Percentiles rank a stretch among this genome's conserved stretches.
phyloP scores from a whole-genome alignment of 352 stramenopile species.

The Phytophthora hybrid region DNA sequence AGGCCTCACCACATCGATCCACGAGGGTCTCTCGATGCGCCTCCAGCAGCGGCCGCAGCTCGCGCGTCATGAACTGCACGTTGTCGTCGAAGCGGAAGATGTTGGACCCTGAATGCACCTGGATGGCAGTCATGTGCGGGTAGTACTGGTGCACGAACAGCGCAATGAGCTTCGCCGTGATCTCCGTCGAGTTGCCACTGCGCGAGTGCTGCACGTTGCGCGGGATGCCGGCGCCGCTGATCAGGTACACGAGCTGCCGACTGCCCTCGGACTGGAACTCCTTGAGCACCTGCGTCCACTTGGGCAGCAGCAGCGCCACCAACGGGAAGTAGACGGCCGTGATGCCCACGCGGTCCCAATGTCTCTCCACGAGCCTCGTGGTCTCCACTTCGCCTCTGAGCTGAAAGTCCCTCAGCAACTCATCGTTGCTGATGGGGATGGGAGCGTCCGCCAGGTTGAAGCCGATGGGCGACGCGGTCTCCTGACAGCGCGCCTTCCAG shows the following conservation, averaged over 20 bases:
- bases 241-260: constrained; percentile 96
- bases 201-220: constrained; percentile 93
- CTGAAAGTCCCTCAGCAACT: constrained; percentile 71
- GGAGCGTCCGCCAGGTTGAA: constrained; percentile 72
- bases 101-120: constrained; percentile 96
- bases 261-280: constrained; percentile 83
- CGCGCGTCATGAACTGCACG: constrained; percentile 96
- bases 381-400: constrained; percentile 67
- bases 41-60: constrained; percentile 95
- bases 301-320: constrained; percentile 93
- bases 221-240: constrained; percentile 96
- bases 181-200: constrained; percentile 96
- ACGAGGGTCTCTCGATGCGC: constrained; percentile 95
- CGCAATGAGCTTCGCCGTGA: constrained; percentile 92
- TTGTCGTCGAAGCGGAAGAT: constrained; percentile 97
- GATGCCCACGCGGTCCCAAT: constrained; percentile 78
- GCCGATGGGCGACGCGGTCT: constrained; percentile 80
- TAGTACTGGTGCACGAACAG: constrained; percentile 94
- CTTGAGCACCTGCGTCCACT: constrained; percentile 89
- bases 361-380: constrained; percentile 61
- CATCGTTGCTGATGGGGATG: constrained; percentile 51
- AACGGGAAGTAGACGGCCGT: constrained; percentile 96
- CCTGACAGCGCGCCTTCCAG: constrained; percentile 64
- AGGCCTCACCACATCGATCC: constrained; percentile 90
- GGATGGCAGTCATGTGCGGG: constrained; percentile 93